Conservation (phyloP, 2,329 filamentous ascomycete genomes). For the Xylaria sp. region DNA sequence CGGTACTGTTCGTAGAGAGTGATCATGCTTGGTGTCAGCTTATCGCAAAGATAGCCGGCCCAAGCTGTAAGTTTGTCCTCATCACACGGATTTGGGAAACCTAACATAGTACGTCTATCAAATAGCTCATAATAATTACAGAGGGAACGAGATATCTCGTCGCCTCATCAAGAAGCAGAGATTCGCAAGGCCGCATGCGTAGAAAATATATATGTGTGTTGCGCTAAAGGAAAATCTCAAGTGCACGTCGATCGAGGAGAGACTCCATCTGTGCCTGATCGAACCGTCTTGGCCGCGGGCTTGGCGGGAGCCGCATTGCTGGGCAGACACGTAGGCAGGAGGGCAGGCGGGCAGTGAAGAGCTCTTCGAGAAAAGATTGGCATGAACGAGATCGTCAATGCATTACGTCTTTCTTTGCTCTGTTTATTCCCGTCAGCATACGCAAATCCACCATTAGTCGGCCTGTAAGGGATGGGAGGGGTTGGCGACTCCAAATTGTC, state of each 20-base stretch:
- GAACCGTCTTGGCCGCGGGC: conserved; percentile 26
- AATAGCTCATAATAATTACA: not conserved
- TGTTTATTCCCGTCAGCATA: not conserved
- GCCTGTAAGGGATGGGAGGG: too few relatives aligned
- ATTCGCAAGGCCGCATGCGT: too few relatives aligned
- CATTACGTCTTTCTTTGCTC: not conserved
- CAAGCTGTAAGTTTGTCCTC: not conserved
- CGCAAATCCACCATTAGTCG: not conserved
- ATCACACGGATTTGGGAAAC: not conserved
- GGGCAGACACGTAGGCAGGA: conserved; percentile 11
- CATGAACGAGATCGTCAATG: not conserved
- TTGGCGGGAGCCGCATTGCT: conserved; percentile 31
- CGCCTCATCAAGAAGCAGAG: not conserved
- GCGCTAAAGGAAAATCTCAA: not conserved
- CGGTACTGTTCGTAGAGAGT: not conserved
- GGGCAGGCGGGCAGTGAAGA: not conserved
- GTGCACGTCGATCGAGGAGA: conserved; percentile 14
- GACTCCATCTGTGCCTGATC: conserved; percentile 23
- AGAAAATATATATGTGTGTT: not conserved
- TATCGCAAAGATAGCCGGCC: not conserved
- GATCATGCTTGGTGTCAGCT: not conserved
- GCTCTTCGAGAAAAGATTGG: not conserved
- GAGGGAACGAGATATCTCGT: not conserved
- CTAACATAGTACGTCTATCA: not conserved
- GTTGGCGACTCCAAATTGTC: not conserved